Evolutionary conservation across 2,329 filamentous ascomycete species (phyloP).

Genomic region (Colletotrichum sp.): DNA sequence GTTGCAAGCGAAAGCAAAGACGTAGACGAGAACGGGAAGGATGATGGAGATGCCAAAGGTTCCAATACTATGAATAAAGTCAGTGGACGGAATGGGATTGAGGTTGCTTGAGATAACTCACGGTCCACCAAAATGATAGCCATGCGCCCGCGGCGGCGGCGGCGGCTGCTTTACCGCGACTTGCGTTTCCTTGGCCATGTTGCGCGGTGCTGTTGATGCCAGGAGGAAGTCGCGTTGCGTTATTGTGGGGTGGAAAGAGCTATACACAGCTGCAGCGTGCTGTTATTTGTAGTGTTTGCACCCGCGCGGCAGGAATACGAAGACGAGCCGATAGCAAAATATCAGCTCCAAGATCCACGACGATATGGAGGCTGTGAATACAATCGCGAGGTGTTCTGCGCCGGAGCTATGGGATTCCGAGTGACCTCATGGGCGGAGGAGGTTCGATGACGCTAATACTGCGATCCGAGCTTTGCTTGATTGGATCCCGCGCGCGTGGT

Average conservation of each 20-base stretch:
- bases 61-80: slow-evolving; percentile 43
- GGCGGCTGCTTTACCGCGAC: slow-evolving; percentile 27
- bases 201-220: not conserved
- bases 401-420: slow-evolving; percentile 28
- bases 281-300: not conserved
- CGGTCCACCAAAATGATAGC: slow-evolving; percentile 60
- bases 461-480: not conserved
- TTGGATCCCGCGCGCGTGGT: not conserved
- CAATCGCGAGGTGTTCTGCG: not conserved
- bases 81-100: not conserved
- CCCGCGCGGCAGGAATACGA: not conserved
- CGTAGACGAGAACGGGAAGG: slow-evolving; percentile 79
- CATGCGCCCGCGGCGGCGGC: slow-evolving; percentile 31
- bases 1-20: slow-evolving; percentile 87
- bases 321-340: not conserved
- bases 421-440: slow-evolving; percentile 28
- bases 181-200: slow-evolving; percentile 38
- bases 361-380: not conserved
- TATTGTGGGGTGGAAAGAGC: not conserved
- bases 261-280: not conserved
- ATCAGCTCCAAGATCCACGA: not conserved
- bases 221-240: not conserved
- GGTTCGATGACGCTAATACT: slow-evolving; percentile 15
- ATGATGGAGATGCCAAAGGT: slow-evolving; percentile 80
- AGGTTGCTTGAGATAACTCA: slow-evolving; percentile 32